Evolutionary conservation across 257 asterid genomes (phyloP).

Genomic region (Salvia rosmarinus): DNA sequence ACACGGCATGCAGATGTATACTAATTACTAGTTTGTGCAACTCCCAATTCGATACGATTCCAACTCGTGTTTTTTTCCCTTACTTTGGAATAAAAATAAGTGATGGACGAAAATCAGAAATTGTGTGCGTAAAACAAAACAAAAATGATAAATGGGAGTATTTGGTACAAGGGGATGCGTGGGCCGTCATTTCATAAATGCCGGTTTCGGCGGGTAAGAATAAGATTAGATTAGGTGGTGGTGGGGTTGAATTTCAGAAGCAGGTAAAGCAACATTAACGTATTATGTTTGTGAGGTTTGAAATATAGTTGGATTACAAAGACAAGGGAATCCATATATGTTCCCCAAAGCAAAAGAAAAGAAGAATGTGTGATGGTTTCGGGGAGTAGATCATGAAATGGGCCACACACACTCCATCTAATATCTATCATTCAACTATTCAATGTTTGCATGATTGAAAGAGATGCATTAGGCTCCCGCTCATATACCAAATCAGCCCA

Average conservation of each 20-base stretch:
- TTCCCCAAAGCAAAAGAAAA: neutral
- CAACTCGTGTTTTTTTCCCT: neutral
- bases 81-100: neutral
- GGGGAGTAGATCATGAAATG: slow-evolving; percentile 20
- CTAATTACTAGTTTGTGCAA: neutral
- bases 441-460: neutral
- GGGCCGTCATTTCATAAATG: slow-evolving; percentile 7
- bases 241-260: no score
- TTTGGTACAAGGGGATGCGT: neutral
- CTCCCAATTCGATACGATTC: neutral
- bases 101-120: slow-evolving; percentile 12
- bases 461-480: neutral
- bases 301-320: no score
- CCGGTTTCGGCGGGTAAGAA: slow-evolving; percentile 32
- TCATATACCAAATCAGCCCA: neutral
- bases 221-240: neutral
- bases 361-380: slow-evolving; percentile 9
- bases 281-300: no score
- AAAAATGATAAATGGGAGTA: neutral
- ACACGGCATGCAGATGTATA: neutral
- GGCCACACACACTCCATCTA: slow-evolving; percentile 18
- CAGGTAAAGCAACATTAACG: no score
- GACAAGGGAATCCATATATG: neutral
- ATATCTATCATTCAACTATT: neutral
- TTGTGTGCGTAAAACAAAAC: neutral